Percentiles rank a stretch among this genome's conserved stretches.
Evolutionary conservation across 768 basidiomycete genomes (phyloP).

Genomic region (Coprinellus aureogranulatus): DNA sequence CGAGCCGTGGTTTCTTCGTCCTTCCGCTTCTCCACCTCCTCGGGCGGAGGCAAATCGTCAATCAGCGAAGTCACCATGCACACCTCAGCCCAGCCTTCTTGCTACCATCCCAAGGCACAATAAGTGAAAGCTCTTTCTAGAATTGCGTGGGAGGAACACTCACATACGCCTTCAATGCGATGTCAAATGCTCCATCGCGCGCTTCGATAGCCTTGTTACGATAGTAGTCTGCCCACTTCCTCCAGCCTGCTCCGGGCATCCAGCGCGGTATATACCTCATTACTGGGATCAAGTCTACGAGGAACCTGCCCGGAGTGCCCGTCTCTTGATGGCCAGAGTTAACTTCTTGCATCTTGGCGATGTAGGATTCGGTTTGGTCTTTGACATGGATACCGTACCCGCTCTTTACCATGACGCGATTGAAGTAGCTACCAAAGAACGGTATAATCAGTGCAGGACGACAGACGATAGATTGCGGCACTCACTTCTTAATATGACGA

Average conservation of each 20-base stretch:
- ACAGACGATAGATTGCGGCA: no score
- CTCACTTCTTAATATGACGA: neutral
- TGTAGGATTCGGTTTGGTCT: no score
- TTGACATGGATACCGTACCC: no score
- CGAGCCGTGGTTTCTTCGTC: slow-evolving; percentile 4
- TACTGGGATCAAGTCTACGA: slow-evolving; percentile 15
- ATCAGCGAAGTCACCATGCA: slow-evolving; percentile 4
- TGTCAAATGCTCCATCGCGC: neutral
- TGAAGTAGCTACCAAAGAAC: no score
- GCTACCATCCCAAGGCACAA: no score
- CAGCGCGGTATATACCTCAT: slow-evolving; percentile 34
- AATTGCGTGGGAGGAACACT: no score
- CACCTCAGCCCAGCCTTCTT: neutral
- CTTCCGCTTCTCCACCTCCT: neutral
- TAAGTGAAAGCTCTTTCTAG: no score
- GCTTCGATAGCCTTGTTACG: neutral
- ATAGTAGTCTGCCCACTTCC: slow-evolving; percentile 14
- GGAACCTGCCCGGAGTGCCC: slow-evolving; percentile 18
- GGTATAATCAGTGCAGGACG: no score
- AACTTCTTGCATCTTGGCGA: no score
- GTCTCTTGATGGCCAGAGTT: no score
- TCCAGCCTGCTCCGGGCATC: slow-evolving; percentile 36
- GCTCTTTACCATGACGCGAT: no score
- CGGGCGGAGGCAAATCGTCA: neutral
- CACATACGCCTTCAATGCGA: neutral